Percentiles rank a stretch among this genome's conserved stretches.
Conservation (phyloP, 164 flowering plant genomes). For the Sedum album region DNA sequence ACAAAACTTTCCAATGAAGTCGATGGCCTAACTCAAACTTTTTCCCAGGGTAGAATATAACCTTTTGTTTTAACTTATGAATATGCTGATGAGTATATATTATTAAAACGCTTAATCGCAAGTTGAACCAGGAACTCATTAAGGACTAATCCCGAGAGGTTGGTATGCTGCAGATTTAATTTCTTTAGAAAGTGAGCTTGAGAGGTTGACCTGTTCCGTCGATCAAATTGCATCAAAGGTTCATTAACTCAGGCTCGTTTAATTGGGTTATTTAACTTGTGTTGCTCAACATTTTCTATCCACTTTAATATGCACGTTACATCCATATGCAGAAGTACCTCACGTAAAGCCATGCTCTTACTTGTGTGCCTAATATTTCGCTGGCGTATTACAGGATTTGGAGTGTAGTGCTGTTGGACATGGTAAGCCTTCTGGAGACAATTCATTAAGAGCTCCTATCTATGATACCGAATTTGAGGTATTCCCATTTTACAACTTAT, state of each 20-base stretch:
- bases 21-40: conserved; percentile 29
- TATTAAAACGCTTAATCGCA: not conserved
- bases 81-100: not conserved
- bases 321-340: not conserved
- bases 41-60: conserved; percentile 29
- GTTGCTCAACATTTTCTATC: no score
- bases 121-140: not conserved
- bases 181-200: conserved; percentile 38
- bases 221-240: conserved; percentile 37
- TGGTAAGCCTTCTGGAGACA: not conserved
- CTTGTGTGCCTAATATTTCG: not conserved
- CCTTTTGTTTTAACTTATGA: not conserved
- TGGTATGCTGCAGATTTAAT: conserved; percentile 30
- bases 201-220: conserved; percentile 30
- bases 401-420: not conserved
- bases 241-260: conserved; percentile 11
- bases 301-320: no score
- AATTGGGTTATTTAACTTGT: not conserved
- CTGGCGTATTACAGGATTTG: not conserved
- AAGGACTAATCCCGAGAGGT: not conserved
- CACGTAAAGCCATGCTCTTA: not conserved
- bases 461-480: not conserved
- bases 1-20: conserved; percentile 32
- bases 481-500: not conserved
- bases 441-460: not conserved